These are phyloP conservation scores for Mycena latifolia DNA, from an alignment of 768 basidiomycete species.

Conservation along the genomic window DNA sequence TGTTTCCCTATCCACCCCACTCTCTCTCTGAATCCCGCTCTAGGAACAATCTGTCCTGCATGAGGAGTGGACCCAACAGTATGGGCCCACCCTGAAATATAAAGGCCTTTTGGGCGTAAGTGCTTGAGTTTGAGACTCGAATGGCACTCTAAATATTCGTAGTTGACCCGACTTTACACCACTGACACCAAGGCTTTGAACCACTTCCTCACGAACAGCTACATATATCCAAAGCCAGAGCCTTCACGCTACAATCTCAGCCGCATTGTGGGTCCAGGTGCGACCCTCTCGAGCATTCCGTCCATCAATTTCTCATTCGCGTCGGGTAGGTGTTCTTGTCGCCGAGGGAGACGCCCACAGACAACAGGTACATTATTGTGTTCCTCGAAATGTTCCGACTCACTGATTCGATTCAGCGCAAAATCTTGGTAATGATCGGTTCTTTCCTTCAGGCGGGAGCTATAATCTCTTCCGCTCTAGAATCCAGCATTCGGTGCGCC, in stretches of 20 bases:
- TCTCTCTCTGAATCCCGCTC: too few relatives aligned
- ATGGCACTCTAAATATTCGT: not conserved
- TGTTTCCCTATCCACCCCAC: too few relatives aligned
- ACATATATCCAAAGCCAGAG: slow-evolving; percentile 28
- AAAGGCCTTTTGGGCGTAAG: slow-evolving; percentile 22
- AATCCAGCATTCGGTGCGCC: slow-evolving; percentile 62
- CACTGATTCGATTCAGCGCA: slow-evolving; percentile 30
- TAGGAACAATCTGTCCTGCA: not conserved
- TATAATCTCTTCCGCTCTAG: slow-evolving; percentile 39
- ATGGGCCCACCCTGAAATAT: slow-evolving; percentile 28
- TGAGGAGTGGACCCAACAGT: slow-evolving; percentile 28
- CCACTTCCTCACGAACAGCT: slow-evolving; percentile 28
- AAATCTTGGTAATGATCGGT: slow-evolving; percentile 41
- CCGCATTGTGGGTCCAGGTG: slow-evolving; percentile 34
- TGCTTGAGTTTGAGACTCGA: not conserved
- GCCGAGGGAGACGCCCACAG: slow-evolving; percentile 28
- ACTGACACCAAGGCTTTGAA: slow-evolving; percentile 29
- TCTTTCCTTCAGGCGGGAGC: not conserved
- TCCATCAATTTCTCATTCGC: not conserved
- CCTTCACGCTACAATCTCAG: slow-evolving; percentile 13
- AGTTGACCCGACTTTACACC: slow-evolving; percentile 22
- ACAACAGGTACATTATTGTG: slow-evolving; percentile 30
- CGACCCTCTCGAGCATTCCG: not conserved
- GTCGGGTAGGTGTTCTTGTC: slow-evolving; percentile 25
- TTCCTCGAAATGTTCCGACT: not conserved